phyloP scores from a whole-genome alignment of 129 eudicot genomes.

The Oenanthe sinensis region DNA sequence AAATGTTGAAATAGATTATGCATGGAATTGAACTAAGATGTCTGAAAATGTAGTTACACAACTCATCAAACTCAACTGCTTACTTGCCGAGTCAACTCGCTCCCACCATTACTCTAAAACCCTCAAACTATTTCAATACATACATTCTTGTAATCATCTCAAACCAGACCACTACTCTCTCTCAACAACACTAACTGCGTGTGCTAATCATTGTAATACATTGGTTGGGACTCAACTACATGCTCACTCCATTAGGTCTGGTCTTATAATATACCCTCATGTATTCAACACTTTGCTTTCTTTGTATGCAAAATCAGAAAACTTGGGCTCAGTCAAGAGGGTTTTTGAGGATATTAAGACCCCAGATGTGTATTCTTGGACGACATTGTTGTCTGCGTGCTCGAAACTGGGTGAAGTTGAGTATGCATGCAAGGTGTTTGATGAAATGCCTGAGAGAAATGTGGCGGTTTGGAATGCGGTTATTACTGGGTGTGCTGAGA shows the following conservation, averaged over 20 bases:
- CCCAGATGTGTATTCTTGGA: slow-evolving; percentile 82
- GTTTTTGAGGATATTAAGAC: slow-evolving; percentile 40
- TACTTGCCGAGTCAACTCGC: slow-evolving; percentile 44
- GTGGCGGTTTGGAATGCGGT: slow-evolving; percentile 80
- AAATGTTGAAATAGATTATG: neutral
- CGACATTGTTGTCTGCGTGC: slow-evolving; percentile 74
- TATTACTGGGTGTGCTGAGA: slow-evolving; percentile 72
- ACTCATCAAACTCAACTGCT: slow-evolving; percentile 56
- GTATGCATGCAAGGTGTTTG: slow-evolving; percentile 58
- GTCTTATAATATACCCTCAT: slow-evolving; percentile 44
- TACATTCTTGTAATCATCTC: slow-evolving; percentile 46
- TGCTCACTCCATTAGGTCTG: slow-evolving; percentile 37
- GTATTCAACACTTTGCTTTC: slow-evolving; percentile 64
- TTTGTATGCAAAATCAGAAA: slow-evolving; percentile 50
- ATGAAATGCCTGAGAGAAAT: slow-evolving; percentile 43
- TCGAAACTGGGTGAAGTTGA: slow-evolving; percentile 61
- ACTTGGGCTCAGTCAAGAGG: slow-evolving; percentile 42
- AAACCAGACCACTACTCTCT: slow-evolving; percentile 84
- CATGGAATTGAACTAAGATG: neutral
- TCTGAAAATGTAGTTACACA: slow-evolving; percentile 22
- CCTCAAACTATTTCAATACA: slow-evolving; percentile 51
- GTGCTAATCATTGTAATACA: slow-evolving; percentile 32
- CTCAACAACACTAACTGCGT: slow-evolving; percentile 66
- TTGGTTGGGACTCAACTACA: slow-evolving; percentile 58
- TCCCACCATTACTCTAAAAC: slow-evolving; percentile 41